Evolutionary conservation across 768 basidiomycete genomes (phyloP), one percentile per base, ranked within the genome.

Genomic region (Dictyophora rubrovolvata): DNA sequence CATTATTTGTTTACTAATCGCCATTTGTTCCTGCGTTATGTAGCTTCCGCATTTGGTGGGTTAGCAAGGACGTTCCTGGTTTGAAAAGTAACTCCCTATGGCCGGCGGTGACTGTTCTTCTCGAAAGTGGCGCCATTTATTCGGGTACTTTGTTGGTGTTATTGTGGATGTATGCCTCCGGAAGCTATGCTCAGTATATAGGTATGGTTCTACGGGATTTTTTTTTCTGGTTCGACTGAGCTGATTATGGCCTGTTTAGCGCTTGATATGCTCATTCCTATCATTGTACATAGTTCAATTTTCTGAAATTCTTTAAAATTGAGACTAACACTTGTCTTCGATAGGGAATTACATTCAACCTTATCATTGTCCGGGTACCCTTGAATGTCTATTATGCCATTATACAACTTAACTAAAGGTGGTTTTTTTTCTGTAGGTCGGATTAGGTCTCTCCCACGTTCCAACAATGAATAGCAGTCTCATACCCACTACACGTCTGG

Each of bases 101-200:
- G 28, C 74, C 73, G 1, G 55, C 73, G 42, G 65, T 73, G 58
- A 65, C 70, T 35, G 65, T 74, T 53, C 67, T 74, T 17, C 63
- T 75, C 37, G 73, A 75, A 62, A 71, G 70, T 22, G 72, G 74
- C 12, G 69, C 71, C 1, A 67, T 75, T 4, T 74, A 74, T 60
- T 72, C 70, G 28, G 64, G 65, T 36, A 69, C 70, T 17, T 66
- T 75, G 16, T 63, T 70, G 4, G 55, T 62, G 20, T 65, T 74
- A 22, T 68, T 73, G 34, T 66, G 72, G 28, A 56, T 72, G 10
- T 74, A 72, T 62, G 65, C 67, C 58, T 56, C 65, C 18, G 63
- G 69, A 54, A 69, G 69, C 16, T 73, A 69, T 70, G 69, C 69
- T 63, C 72, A 75, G 52, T 74, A 72, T 61, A 64, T 74, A 42